Base-by-base conservation (phyloP, 2,329 filamentous ascomycete genomes). In the Apiospora arundinis region DNA sequence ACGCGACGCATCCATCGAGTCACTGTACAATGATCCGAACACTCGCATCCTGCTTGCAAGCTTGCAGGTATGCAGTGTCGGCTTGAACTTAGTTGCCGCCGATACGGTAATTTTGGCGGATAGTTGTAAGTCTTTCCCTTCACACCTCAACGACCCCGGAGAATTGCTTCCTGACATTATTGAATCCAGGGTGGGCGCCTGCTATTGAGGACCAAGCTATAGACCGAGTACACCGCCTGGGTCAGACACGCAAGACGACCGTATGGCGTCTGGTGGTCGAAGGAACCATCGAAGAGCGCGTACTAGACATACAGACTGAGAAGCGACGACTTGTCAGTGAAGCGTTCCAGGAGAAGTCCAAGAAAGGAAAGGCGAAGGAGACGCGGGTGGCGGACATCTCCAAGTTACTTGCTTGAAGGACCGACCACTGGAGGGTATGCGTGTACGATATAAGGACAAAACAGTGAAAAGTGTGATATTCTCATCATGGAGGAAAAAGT, bases 201-300 rank as follows among this genome's bases (percentile, higher is more conserved):
- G 94, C 94, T 0, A 96, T 97, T 70, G 95, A 97, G 81, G 94
- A 97, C 75, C 95, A 97, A 79, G 95, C 95, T 4, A 88, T 97
- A 2, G 95, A 97, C 78, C 92, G 95, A 5, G 94, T 97, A 8
- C 93, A 97, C 79, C 88, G 95, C 0, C 86, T 97, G 0, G 95
- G 95, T 0, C 95, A 97, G 83, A 95, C 88, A 74, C 88, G 92
- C 48, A 88, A 91, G 73, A 95, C 92, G 0, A 95, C 90, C 1
- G 91, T 97, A 1, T 96, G 94, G 86, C 86, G 94, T 66, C 84
- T 97, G 12, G 89, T 97, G 1, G 92, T 97, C 83, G 92, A 97
- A 76, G 89, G 86, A 0, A 93, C 89, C 9, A 90, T 97, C 6
- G 95, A 97, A 80, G 93, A 97, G 80, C 86, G 91, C 0, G 94